These are phyloP conservation scores for Diversispora epigaea DNA, from an alignment of 192 early-diverging fungal genomes.

Conservation along the genomic window DNA sequence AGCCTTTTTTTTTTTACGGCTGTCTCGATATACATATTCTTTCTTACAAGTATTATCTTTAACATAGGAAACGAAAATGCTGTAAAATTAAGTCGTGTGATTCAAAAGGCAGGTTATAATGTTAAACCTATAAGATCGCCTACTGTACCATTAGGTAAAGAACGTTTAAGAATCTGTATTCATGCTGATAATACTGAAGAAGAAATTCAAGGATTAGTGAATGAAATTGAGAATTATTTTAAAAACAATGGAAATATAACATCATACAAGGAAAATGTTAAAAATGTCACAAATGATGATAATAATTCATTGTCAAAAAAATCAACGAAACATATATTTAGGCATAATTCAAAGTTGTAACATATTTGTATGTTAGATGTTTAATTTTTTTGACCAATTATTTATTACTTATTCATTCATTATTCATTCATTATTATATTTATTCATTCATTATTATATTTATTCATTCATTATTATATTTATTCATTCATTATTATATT, in stretches of 20 bases:
- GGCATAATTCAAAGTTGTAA: no score
- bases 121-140: constrained; percentile 78
- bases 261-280: no score
- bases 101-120: constrained; percentile 53
- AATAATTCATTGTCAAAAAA: no score
- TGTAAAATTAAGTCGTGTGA: constrained; percentile 37
- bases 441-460: no score
- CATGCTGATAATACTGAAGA: constrained; percentile 72
- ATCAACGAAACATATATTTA: no score
- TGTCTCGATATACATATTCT: not conserved
- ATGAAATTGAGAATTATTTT: constrained; percentile 29
- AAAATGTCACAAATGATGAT: no score
- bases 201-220: constrained; percentile 46
- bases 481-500: no score
- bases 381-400: no score
- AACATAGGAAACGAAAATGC: constrained; percentile 50
- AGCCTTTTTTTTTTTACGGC: not conserved
- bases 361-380: no score
- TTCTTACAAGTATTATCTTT: constrained; percentile 8
- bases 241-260: not conserved
- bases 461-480: no score
- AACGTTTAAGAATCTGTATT: constrained; percentile 82
- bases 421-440: no score
- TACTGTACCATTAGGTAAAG: constrained; percentile 74
- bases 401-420: no score